Conservation (phyloP, 352 stramenopile species). For the Blastocystis sp. region DNA sequence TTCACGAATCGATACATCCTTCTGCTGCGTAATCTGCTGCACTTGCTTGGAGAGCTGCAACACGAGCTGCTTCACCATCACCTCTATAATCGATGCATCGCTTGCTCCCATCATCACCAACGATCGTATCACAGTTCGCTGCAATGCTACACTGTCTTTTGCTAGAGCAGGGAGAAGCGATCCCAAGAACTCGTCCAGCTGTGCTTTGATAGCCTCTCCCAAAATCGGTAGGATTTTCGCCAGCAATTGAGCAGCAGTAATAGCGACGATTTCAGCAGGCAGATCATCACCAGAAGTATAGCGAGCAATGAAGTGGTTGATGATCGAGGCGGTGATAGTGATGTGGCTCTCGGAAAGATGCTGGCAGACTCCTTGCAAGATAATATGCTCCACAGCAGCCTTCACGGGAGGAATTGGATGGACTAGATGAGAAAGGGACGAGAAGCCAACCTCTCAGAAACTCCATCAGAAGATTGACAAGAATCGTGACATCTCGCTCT, state of each 20-base stretch:
- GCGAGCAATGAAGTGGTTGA: neutral
- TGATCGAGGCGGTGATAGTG: conserved; percentile 13
- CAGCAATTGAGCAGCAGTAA: conserved; percentile 19
- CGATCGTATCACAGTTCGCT: conserved; percentile 3
- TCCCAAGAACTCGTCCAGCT: conserved; percentile 51
- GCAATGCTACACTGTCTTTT: neutral
- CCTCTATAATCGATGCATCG: conserved; percentile 17
- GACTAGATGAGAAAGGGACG: neutral
- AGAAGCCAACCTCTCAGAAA: neutral
- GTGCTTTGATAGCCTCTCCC: conserved; percentile 55
- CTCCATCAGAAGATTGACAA: conserved; percentile 21
- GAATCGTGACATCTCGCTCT: conserved; percentile 34
- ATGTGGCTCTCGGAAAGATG: conserved; percentile 27
- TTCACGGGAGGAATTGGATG: conserved; percentile 51
- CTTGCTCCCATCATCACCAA: neutral
- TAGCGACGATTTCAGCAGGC: conserved; percentile 10
- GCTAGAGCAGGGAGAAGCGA: neutral
- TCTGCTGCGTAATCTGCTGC: neutral
- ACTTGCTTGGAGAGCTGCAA: neutral
- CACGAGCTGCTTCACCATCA: conserved; percentile 46
- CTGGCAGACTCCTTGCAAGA: conserved; percentile 25
- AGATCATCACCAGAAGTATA: conserved; percentile 11
- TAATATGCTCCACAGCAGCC: conserved; percentile 26
- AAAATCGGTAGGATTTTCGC: conserved; percentile 53
- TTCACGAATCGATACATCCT: neutral